Evolutionary conservation across 345 rosid species (phyloP).

Genomic region (Anastatica hierochuntica): DNA sequence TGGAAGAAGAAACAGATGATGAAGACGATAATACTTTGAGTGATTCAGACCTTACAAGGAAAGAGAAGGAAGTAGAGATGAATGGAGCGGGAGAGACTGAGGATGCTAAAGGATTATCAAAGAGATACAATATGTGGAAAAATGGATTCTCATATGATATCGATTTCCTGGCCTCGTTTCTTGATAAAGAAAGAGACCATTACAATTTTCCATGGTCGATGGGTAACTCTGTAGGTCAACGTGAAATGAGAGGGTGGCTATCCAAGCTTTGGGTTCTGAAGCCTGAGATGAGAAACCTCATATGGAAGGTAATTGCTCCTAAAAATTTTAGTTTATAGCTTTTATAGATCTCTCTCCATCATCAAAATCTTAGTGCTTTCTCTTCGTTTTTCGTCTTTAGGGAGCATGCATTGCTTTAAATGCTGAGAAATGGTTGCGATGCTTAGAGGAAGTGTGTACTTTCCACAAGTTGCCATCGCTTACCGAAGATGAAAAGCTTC

Average conservation of each 20-base stretch:
- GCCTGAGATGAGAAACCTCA: constrained; percentile 63
- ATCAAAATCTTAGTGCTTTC: neutral
- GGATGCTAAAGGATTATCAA: constrained; percentile 26
- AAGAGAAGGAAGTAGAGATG: constrained; percentile 60
- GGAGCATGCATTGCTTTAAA: constrained; percentile 86
- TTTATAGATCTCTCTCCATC: neutral
- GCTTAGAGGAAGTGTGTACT: constrained; percentile 52
- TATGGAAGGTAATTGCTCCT: constrained; percentile 68
- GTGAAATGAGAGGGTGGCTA: constrained; percentile 95
- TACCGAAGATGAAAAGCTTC: constrained; percentile 68
- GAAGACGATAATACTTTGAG: constrained; percentile 32
- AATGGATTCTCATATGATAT: constrained; percentile 61
- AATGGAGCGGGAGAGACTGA: constrained; percentile 28
- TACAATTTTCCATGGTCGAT: constrained; percentile 78
- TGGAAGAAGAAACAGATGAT: constrained; percentile 22
- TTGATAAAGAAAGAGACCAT: constrained; percentile 83
- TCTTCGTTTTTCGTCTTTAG: constrained; percentile 27
- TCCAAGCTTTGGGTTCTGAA: constrained; percentile 69
- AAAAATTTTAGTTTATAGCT: neutral
- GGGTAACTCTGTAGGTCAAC: constrained; percentile 80
- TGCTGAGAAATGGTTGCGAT: constrained; percentile 83
- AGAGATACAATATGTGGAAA: constrained; percentile 43
- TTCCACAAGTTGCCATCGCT: constrained; percentile 59
- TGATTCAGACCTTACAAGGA: constrained; percentile 58
- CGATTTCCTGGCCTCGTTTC: constrained; percentile 48